Base-by-base conservation (phyloP, 2,329 filamentous ascomycete species). In the Claviceps arundinis region DNA sequence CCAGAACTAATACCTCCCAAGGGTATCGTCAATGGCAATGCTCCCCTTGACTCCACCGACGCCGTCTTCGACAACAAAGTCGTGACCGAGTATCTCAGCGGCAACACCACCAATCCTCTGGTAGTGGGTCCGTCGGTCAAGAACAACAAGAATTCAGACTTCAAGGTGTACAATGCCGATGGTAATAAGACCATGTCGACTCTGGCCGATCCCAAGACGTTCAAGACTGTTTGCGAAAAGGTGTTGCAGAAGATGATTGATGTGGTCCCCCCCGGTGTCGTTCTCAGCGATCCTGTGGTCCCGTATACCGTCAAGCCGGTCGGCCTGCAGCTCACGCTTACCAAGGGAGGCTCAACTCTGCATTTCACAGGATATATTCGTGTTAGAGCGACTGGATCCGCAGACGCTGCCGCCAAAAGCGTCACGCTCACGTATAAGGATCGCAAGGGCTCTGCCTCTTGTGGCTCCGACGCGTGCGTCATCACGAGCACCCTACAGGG, bases 181-280 rank as follows among this genome's bases (percentile, higher is more conserved):
- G 62, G 64, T 2, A 82, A 83, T 62, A 71, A 64, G 14, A 83
- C 80, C 3, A 70, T 82, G 57, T 61, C 61, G 5, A 64, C 70
- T 1, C 61, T 83, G 68, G 61, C 69, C 4, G 68, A 73, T 51
- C 59, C 70, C 0, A 58, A 64, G 0, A 64, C 63, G 11, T 82
- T 80, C 64, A 65, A 65, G 41, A 68, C 58, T 19, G 65, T 68
- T 17, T 84, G 80, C 62, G 65, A 69, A 56, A 66, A 62, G 4
- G 70, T 82, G 17, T 64, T 82, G 41, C 75, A 78, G 60, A 76
- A 74, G 60, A 76, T 83, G 78, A 78, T 82, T 54, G 76, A 84
- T n/a, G 69, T 73, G 4, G 78, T 82, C 0, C 78, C 79, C 2
- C 60, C 64, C 2, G 68, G 67, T 3, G 74, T 80, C 3, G 66